Conservation (phyloP, 1,284 basidiomycete genomes). For the Salmacisia buchloeana region DNA sequence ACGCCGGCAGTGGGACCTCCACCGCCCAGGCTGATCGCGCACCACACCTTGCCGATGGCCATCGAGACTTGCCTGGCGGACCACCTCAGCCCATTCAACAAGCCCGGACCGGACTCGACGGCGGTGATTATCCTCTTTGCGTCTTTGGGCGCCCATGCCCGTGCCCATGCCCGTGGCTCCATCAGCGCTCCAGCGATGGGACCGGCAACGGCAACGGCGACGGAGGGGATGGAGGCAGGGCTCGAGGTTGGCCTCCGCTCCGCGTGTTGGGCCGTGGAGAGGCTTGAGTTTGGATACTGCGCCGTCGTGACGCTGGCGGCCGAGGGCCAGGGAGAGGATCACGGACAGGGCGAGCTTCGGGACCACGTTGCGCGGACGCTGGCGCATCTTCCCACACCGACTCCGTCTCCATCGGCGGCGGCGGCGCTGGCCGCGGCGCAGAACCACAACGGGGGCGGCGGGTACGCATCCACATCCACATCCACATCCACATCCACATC, state of each 20-base stretch:
- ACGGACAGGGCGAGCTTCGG: not conserved
- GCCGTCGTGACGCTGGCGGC: not conserved
- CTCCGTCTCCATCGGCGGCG: no score
- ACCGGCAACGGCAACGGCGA: not conserved
- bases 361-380: no score
- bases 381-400: no score
- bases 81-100: slow-evolving; percentile 15
- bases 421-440: no score
- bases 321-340: not conserved
- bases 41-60: slow-evolving; percentile 15
- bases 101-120: slow-evolving; percentile 7
- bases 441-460: no score
- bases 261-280: slow-evolving; percentile 9
- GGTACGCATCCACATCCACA: not conserved
- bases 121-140: slow-evolving; percentile 15
- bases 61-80: slow-evolving; percentile 7
- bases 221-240: not conserved
- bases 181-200: no score
- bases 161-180: no score
- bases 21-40: slow-evolving; percentile 1
- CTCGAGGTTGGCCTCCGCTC: slow-evolving; percentile 10
- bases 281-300: slow-evolving; percentile 14
- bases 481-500: not conserved
- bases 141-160: no score
- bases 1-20: slow-evolving; percentile 7